Percentiles rank a stretch among this genome's conserved stretches.
These are phyloP conservation scores for Blastobotrys petasosporus DNA, from an alignment of 1,139 yeast species.

Conservation along the genomic window DNA sequence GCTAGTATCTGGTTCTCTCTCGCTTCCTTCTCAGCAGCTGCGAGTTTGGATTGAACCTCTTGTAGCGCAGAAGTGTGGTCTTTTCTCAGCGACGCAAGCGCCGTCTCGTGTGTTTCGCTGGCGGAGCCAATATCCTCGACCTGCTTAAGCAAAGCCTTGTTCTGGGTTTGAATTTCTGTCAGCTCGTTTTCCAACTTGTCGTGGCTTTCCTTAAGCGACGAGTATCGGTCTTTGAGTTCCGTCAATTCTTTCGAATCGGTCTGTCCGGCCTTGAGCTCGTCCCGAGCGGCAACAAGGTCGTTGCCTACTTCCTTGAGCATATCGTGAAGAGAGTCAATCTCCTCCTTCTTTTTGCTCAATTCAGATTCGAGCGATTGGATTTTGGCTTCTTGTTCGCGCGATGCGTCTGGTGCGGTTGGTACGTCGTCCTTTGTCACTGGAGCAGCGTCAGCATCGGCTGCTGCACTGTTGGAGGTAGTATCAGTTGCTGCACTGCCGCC, in stretches of 20 bases:
- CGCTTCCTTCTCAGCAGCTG: slow-evolving; percentile 6
- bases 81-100: slow-evolving; percentile 1
- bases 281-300: slow-evolving; percentile 50
- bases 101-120: neutral
- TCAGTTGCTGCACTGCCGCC: neutral
- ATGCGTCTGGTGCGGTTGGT: neutral
- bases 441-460: slow-evolving; percentile 1
- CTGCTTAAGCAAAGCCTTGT: slow-evolving; percentile 2
- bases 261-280: slow-evolving; percentile 13
- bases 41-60: slow-evolving; percentile 1
- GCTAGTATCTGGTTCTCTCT: slow-evolving; percentile 5
- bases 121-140: neutral
- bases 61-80: neutral
- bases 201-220: slow-evolving; percentile 14
- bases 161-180: slow-evolving; percentile 1
- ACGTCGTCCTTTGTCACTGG: neutral
- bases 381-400: neutral
- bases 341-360: slow-evolving; percentile 37
- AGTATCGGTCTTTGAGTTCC: slow-evolving; percentile 8
- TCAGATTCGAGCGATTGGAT: slow-evolving; percentile 3
- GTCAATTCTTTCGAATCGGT: neutral
- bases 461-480: neutral
- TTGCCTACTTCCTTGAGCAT: slow-evolving; percentile 70
- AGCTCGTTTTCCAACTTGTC: slow-evolving; percentile 3
- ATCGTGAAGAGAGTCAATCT: slow-evolving; percentile 57